These are phyloP conservation scores for Cercospora sp. DNA, from an alignment of 2,329 filamentous ascomycete genomes.

Conservation along the genomic window DNA sequence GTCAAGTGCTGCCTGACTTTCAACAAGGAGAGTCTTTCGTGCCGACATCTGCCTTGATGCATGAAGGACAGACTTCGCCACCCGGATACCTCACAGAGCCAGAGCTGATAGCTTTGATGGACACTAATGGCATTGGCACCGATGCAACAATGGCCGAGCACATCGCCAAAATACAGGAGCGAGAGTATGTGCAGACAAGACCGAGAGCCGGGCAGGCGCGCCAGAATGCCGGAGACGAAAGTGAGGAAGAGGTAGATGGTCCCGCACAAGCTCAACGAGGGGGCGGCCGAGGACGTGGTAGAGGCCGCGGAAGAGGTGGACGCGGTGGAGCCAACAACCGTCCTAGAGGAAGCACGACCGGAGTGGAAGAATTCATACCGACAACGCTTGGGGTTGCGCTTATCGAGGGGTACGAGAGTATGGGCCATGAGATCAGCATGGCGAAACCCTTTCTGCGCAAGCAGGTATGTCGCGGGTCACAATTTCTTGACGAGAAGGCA, in stretches of 20 bases:
- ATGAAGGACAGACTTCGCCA: conserved; percentile 83
- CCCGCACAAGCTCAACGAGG: conserved; percentile 40
- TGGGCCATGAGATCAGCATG: conserved; percentile 88
- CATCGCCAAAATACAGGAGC: conserved; percentile 90
- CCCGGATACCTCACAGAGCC: conserved; percentile 91
- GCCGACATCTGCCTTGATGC: conserved; percentile 84
- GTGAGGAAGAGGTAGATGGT: conserved; percentile 38
- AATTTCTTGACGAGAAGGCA: not conserved
- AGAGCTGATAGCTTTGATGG: conserved; percentile 94
- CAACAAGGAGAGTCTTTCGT: conserved; percentile 77
- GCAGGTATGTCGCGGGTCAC: conserved; percentile 54
- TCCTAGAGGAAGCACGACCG: conserved; percentile 48
- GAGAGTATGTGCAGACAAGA: conserved; percentile 77
- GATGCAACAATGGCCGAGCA: conserved; percentile 99
- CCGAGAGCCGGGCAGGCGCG: conserved; percentile 43
- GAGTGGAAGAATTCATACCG: conserved; percentile 84
- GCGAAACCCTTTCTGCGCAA: conserved; percentile 95
- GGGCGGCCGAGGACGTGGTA: conserved; percentile 45
- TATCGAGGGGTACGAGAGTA: conserved; percentile 90
- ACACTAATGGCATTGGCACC: conserved; percentile 96
- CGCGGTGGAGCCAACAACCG: conserved; percentile 53
- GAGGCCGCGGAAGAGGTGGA: conserved; percentile 48
- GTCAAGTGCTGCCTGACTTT: conserved; percentile 77
- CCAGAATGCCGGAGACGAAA: conserved; percentile 33
- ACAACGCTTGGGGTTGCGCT: conserved; percentile 88